These are phyloP conservation scores for Peterozyma toletana DNA, from an alignment of 805 yeast species.

Conservation along the genomic window DNA sequence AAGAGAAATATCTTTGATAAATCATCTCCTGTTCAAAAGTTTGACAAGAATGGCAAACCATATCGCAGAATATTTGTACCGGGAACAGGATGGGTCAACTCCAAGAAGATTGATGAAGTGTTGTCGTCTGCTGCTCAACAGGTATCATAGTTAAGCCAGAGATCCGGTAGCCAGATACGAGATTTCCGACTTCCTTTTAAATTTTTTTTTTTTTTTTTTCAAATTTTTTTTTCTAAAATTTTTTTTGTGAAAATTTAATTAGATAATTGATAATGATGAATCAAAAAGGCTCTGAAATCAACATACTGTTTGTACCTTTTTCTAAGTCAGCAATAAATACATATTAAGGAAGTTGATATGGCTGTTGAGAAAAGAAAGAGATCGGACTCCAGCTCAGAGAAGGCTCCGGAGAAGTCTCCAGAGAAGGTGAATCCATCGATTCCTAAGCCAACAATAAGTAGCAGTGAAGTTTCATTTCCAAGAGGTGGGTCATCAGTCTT, in stretches of 20 bases:
- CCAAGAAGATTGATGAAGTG: conserved; percentile 10
- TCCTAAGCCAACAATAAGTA: conserved; percentile 14
- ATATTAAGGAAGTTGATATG: conserved; percentile 9
- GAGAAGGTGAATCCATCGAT: neutral
- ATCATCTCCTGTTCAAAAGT: conserved; percentile 5
- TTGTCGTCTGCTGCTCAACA: too few relatives aligned
- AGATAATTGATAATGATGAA: neutral
- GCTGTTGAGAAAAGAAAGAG: conserved; percentile 38
- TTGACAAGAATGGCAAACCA: conserved; percentile 30
- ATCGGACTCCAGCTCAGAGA: conserved; percentile 29
- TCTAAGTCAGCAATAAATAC: neutral
- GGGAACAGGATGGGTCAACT: conserved; percentile 42
- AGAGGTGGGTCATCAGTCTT: conserved; percentile 91
- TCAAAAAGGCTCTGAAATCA: neutral
- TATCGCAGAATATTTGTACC: conserved; percentile 39
- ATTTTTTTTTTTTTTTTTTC: conserved; percentile 5
- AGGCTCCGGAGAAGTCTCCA: conserved; percentile 15
- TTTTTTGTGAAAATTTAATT: conserved; percentile 1
- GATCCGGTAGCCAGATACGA: too few relatives aligned
- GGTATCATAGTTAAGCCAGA: too few relatives aligned
- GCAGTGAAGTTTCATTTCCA: conserved; percentile 63
- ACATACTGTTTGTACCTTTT: too few relatives aligned
- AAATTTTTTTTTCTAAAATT: conserved; percentile 5
- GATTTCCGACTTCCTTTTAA: neutral
- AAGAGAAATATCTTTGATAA: conserved; percentile 5